Evolutionary conservation across 352 stramenopile genomes (phyloP), one percentile per base, ranked within the genome.

Genomic region (Phytophthora pluvialis): DNA sequence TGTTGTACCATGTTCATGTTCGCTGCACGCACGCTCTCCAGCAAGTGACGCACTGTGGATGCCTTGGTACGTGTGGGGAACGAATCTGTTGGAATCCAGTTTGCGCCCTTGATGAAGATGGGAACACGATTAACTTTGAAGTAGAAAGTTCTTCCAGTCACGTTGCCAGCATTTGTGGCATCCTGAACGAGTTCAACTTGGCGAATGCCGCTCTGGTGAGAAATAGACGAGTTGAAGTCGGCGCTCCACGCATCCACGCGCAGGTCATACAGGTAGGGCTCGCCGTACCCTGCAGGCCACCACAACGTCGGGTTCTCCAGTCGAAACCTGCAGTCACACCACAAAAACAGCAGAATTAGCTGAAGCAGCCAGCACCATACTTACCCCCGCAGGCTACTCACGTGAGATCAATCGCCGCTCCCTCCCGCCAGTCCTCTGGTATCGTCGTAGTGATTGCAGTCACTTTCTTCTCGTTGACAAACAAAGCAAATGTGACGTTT

Each of bases 1-100:
- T 31, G 28, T 55, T 16, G 42, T 64, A 90, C 71, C 87, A 95
- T 95, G 58, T 95, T 95, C 87, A 95, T 95, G 60, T 95, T 86
- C 18, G 84, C 81, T 38, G 77, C 72, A 28, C 63, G 64, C 0
- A 78, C 79, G 50, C 83, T 93, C 29, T 73, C 48, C 15, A 95
- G 58, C 25, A 92, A 64, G 29, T 91, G 76, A 6, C 65, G 64
- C 36, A 80, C 66, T 4, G 67, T 83, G 4, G 72, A 63, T 13
- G 49, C 16, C 21, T 73, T 80, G 10, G 74, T 69, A 32, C 80
- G 70, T 3, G 87, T 91, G 7, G 85, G 83, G 26, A 95, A 94
- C 15, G 83, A 89, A 64, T 95, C 78, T 7, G 72, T 77, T 2
- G 87, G 87, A 42, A 95, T 89, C 81, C 82, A 93, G 62, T 95